Base-by-base conservation (phyloP, 768 basidiomycete species). In the Lentinula guzmanii region DNA sequence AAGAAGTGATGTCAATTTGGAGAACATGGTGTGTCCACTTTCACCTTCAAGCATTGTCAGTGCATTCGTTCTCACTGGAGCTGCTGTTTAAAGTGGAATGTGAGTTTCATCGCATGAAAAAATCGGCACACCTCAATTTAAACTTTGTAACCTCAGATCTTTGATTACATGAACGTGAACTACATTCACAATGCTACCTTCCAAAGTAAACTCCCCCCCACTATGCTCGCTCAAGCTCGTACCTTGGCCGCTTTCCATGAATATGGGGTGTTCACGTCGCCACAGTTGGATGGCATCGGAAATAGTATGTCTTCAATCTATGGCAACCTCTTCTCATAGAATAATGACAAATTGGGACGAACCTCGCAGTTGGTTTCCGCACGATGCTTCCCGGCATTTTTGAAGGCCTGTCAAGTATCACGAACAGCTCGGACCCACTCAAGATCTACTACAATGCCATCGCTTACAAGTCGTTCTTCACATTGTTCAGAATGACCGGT, bases 381-480 rank as follows among this genome's bases (percentile, higher is more conserved):
- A 79, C 89, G 0, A 78, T 91, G 63, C 67, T 87, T 4, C 86
- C 89, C 0, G 78, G 79, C 6, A 82, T 93, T 62, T 63, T 90
- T 11, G 66, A 75, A 37, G 81, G 82, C 6, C 74, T 92, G 35
- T 67, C 75, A 0, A 73, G 73, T 9, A 85, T 92, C 70, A 68
- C 71, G 28, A 79, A 85, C 64, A 48, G 71, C 3, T 74, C 77
- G 2, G 77, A 84, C 62, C 80, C 86, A 0, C 66, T 85, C 60
- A 85, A 86, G 69, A 67, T 93, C 45, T 71, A 77, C 28, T 82
- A 87, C 64, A 76, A 82, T 35, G 84, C 83, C 9, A 77, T 86
- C 55, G 79, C 89, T 0, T 92, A 91, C 77, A 91, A 91, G 71
- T 90, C 90, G 0, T 88, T 91, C 75, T 62, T 90, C 35, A 86